Conservation (phyloP, 169 alveolate species). For the Cryptosporidium ubiquitum region DNA sequence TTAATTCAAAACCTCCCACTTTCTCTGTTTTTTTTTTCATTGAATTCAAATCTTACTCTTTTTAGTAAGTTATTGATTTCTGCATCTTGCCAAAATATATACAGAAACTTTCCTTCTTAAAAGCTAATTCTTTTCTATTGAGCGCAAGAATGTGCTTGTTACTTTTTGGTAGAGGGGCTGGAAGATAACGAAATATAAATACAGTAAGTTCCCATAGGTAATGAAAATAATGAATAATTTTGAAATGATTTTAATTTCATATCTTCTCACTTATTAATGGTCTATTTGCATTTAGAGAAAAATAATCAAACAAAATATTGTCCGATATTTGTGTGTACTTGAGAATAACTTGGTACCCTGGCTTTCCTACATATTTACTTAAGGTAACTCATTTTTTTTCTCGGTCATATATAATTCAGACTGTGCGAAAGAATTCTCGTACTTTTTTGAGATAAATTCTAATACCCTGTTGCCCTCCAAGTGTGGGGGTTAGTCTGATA, state of each 20-base stretch:
- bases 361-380: neutral
- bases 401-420: neutral
- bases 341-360: neutral
- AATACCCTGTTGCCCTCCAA: slow-evolving; percentile 72
- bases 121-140: neutral
- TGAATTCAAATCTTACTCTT: neutral
- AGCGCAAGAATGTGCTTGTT: neutral
- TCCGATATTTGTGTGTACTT: too few species aligned
- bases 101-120: neutral
- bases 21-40: neutral
- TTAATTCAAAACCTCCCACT: neutral
- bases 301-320: too few species aligned
- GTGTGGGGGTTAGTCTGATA: slow-evolving; percentile 61
- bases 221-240: neutral
- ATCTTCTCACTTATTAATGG: neutral
- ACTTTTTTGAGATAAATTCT: neutral
- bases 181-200: neutral
- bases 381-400: neutral
- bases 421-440: neutral
- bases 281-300: neutral
- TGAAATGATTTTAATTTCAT: too few species aligned
- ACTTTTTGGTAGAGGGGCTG: neutral
- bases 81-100: neutral
- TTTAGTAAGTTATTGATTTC: neutral
- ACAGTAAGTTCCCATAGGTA: neutral